Conservation (phyloP, 768 basidiomycete species). For the Clavaria fumosa region DNA sequence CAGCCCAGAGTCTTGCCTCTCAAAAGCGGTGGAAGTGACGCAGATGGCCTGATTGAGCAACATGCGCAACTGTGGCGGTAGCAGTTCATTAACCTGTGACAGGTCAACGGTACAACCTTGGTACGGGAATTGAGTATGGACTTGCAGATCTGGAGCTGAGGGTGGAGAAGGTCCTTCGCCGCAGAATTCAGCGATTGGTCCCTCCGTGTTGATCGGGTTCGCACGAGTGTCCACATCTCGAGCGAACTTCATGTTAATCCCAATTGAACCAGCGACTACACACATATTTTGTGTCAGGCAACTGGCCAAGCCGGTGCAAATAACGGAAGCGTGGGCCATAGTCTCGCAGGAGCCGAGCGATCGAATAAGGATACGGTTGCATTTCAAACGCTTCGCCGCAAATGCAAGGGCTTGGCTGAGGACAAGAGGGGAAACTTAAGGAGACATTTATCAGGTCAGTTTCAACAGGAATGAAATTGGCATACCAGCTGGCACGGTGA, state of each 20-base stretch:
- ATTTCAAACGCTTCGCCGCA: slow-evolving; percentile 94
- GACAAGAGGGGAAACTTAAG: not conserved
- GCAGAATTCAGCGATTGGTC: too few species aligned
- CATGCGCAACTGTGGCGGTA: slow-evolving; percentile 40
- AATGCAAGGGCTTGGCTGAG: slow-evolving; percentile 71
- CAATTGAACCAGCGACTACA: slow-evolving; percentile 90
- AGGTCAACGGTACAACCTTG: slow-evolving; percentile 87
- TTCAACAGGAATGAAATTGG: not conserved
- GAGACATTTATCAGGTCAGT: not conserved
- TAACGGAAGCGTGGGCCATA: slow-evolving; percentile 94
- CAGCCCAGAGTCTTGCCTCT: slow-evolving; percentile 12
- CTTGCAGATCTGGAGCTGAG: too few species aligned
- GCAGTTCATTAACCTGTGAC: slow-evolving; percentile 42
- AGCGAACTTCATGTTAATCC: slow-evolving; percentile 90
- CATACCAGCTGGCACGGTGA: not conserved
- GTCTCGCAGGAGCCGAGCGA: slow-evolving; percentile 96
- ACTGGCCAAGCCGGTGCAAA: slow-evolving; percentile 93
- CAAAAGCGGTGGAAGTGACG: slow-evolving; percentile 15
- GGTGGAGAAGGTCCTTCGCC: too few species aligned
- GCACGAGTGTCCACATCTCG: too few species aligned
- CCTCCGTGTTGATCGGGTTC: too few species aligned
- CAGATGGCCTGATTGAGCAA: not conserved
- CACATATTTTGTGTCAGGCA: slow-evolving; percentile 98
- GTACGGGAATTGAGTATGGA: too few species aligned
- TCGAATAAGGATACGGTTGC: slow-evolving; percentile 87